Percentiles rank a stretch among this genome's conserved stretches.
Evolutionary conservation across 1,284 basidiomycete genomes (phyloP).

Genomic region (Malassezia furfur): DNA sequence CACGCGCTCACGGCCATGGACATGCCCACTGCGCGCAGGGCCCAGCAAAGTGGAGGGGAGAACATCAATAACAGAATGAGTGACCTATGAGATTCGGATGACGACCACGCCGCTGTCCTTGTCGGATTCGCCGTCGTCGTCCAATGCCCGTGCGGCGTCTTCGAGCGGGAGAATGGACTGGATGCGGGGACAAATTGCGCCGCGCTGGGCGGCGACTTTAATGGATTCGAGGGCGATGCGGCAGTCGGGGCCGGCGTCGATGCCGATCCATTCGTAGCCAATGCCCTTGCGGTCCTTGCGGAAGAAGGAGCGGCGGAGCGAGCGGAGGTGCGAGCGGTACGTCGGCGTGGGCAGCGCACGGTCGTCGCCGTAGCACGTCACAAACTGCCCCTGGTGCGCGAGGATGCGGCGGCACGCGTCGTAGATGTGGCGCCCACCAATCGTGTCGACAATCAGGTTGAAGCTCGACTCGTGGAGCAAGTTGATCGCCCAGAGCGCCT

Average conservation of each 20-base stretch:
- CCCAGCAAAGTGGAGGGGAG: neutral
- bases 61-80: neutral
- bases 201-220: slow-evolving; percentile 32
- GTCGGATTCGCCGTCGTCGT: slow-evolving; percentile 5
- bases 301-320: slow-evolving; percentile 48
- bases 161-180: slow-evolving; percentile 38
- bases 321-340: slow-evolving; percentile 42
- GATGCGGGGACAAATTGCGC: slow-evolving; percentile 41
- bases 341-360: slow-evolving; percentile 39
- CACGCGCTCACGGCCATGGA: neutral
- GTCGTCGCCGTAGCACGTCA: slow-evolving; percentile 48
- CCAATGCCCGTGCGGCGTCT: slow-evolving; percentile 40
- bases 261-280: slow-evolving; percentile 47
- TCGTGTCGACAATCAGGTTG: slow-evolving; percentile 47
- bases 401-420: slow-evolving; percentile 50
- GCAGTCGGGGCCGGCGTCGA: slow-evolving; percentile 35
- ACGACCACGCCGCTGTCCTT: slow-evolving; percentile 9
- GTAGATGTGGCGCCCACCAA: slow-evolving; percentile 47
- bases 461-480: slow-evolving; percentile 49
- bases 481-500: slow-evolving; percentile 49
- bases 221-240: slow-evolving; percentile 40
- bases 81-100: slow-evolving; percentile 11
- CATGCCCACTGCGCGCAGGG: neutral
- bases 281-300: slow-evolving; percentile 50
- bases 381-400: slow-evolving; percentile 46